phyloP scores from a whole-genome alignment of 2,329 filamentous ascomycete species.

The Apiospora pterosperma region DNA sequence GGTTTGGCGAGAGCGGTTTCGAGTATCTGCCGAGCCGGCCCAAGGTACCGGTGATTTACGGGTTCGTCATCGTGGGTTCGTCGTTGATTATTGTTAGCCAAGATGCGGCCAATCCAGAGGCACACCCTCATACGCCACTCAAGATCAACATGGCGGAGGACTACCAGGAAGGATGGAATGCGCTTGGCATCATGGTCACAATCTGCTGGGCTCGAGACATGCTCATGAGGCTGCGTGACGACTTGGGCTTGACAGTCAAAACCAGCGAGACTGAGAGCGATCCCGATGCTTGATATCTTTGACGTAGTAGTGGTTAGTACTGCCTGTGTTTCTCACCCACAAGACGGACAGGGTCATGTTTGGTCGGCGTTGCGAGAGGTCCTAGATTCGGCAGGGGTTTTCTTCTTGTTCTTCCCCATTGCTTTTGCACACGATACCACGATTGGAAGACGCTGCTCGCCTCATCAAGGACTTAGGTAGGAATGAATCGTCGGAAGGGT shows the following conservation, averaged over 20 bases:
- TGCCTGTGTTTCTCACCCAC: background rate
- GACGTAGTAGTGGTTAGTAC: background rate
- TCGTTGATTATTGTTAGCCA: conserved; percentile 27
- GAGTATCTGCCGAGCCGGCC: conserved; percentile 3
- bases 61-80: conserved; percentile 27
- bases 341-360: background rate
- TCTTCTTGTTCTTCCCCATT: no score
- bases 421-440: background rate
- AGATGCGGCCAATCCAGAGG: conserved; percentile 21
- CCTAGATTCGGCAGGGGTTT: background rate
- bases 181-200: conserved; percentile 27
- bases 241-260: conserved; percentile 1
- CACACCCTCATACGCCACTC: conserved; percentile 22
- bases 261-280: conserved; percentile 6
- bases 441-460: background rate
- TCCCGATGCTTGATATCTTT: conserved; percentile 11
- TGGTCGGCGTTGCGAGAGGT: background rate
- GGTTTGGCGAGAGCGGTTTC: background rate
- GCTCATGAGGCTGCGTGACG: conserved; percentile 10
- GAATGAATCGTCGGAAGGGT: no score
- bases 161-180: conserved; percentile 30
- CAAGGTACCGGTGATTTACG: conserved; percentile 24
- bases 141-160: conserved; percentile 26
- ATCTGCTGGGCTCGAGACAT: conserved; percentile 30
- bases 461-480: no score